Evolutionary conservation across 2,329 filamentous ascomycete genomes (phyloP).

Genomic region (Kalaharituber pfeilii): DNA sequence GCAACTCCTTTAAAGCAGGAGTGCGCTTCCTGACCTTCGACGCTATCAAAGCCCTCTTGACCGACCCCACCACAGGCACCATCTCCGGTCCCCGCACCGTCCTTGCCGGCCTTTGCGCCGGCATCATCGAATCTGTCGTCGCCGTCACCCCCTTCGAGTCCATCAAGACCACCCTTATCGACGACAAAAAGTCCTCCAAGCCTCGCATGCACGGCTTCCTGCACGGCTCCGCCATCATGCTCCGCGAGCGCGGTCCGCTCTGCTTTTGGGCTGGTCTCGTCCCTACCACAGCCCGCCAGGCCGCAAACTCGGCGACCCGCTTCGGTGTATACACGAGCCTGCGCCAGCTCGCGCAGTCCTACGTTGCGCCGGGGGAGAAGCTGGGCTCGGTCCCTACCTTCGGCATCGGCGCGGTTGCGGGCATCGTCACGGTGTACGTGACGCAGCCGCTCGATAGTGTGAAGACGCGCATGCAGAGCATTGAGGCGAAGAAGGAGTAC

Average conservation of each 20-base stretch:
- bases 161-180: conserved; percentile 95
- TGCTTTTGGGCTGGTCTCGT: conserved; percentile 97
- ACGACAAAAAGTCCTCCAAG: conserved; percentile 73
- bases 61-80: conserved; percentile 69
- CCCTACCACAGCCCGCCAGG: conserved; percentile 84
- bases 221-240: conserved; percentile 74
- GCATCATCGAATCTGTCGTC: conserved; percentile 79
- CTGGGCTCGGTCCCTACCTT: conserved; percentile 77
- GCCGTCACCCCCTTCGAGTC: conserved; percentile 95
- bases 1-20: conserved; percentile 89
- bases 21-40: conserved; percentile 98
- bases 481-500: conserved; percentile 64
- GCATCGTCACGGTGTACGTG: conserved; percentile 73
- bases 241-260: conserved; percentile 65
- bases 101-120: conserved; percentile 82
- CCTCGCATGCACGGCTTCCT: conserved; percentile 85
- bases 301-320: conserved; percentile 79
- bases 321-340: conserved; percentile 84
- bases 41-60: conserved; percentile 69
- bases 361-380: conserved; percentile 88
- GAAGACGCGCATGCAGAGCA: conserved; percentile 96
- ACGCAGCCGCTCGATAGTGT: conserved; percentile 71
- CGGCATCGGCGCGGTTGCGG: conserved; percentile 72
- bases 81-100: conserved; percentile 83
- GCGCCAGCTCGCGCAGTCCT: conserved; percentile 79